These are phyloP conservation scores for Selaginella tamariscina DNA, from an alignment of 75 land plant species.

Conservation along the genomic window DNA sequence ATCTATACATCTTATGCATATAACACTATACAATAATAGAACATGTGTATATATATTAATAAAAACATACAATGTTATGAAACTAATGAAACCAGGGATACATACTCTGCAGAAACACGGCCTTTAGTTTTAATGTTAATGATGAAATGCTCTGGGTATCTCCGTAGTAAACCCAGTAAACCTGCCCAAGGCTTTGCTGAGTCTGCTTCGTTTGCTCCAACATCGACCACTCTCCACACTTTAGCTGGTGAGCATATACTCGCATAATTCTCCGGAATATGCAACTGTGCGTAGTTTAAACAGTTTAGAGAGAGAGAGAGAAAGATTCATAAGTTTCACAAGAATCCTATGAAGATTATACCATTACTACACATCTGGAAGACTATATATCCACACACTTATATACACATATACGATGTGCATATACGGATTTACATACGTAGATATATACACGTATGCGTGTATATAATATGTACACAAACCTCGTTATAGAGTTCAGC, in stretches of 20 bases:
- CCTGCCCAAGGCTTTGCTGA: slow-evolving; percentile 67
- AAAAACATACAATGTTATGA: no score
- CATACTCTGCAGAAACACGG: slow-evolving; percentile 58
- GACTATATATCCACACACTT: no score
- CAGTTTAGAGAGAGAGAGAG: no score
- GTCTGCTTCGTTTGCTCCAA: slow-evolving; percentile 37
- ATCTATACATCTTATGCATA: no score
- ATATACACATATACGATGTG: no score
- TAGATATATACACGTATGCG: no score
- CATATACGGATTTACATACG: not conserved
- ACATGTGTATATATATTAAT: no score
- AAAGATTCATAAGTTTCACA: no score
- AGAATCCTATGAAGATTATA: no score
- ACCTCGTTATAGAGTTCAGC: slow-evolving; percentile 75
- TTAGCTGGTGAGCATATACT: slow-evolving; percentile 59
- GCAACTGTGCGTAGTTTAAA: slow-evolving; percentile 54
- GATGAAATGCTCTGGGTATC: slow-evolving; percentile 83
- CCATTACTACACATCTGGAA: no score
- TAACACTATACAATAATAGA: no score
- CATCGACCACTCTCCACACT: slow-evolving; percentile 41
- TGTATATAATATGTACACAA: no score
- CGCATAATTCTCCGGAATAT: slow-evolving; percentile 41
- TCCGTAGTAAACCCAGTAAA: slow-evolving; percentile 53
- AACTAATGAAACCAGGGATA: slow-evolving; percentile 68
- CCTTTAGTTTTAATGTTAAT: slow-evolving; percentile 88